phyloP scores from a whole-genome alignment of 2,329 filamentous ascomycete genomes.

The Nothophoma quercina region DNA sequence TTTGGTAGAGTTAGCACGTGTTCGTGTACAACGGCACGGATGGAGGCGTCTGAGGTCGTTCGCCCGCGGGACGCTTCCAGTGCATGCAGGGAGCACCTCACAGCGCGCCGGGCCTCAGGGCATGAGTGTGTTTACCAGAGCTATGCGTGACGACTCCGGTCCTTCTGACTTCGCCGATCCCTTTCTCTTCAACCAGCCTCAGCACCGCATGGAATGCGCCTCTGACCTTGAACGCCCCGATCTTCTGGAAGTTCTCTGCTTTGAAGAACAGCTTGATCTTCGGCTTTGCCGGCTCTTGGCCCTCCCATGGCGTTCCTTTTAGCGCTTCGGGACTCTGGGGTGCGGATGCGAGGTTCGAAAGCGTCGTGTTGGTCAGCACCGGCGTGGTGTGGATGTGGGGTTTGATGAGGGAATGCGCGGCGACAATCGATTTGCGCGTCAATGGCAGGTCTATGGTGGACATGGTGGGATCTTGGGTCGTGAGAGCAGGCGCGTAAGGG shows the following conservation, averaged over 20 bases:
- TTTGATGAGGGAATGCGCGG: constrained; percentile 76
- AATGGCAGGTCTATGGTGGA: constrained; percentile 63
- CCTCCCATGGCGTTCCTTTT: constrained; percentile 64
- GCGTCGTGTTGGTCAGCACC: constrained; percentile 78
- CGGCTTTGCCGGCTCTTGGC: constrained; percentile 66
- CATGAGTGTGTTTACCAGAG: constrained; percentile 66
- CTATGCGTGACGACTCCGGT: constrained; percentile 89
- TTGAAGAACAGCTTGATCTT: constrained; percentile 86
- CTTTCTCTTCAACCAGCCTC: constrained; percentile 67
- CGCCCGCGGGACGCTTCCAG: too few relatives aligned
- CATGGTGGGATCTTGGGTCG: not conserved
- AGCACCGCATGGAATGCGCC: constrained; percentile 89
- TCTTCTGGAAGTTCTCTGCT: constrained; percentile 89
- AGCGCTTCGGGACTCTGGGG: constrained; percentile 66
- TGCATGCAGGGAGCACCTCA: not conserved
- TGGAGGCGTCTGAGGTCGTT: too few relatives aligned
- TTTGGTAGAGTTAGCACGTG: constrained; percentile 46
- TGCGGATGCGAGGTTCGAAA: constrained; percentile 77
- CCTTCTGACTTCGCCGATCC: constrained; percentile 54
- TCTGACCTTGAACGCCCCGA: constrained; percentile 91
- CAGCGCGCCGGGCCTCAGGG: not conserved
- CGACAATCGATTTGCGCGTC: constrained; percentile 73
- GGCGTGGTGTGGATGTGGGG: constrained; percentile 83
- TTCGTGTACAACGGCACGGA: too few relatives aligned
- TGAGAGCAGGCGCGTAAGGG: not conserved